Evolutionary conservation across 2,329 filamentous ascomycete species (phyloP).

Genomic region (Scedosporium boydii): DNA sequence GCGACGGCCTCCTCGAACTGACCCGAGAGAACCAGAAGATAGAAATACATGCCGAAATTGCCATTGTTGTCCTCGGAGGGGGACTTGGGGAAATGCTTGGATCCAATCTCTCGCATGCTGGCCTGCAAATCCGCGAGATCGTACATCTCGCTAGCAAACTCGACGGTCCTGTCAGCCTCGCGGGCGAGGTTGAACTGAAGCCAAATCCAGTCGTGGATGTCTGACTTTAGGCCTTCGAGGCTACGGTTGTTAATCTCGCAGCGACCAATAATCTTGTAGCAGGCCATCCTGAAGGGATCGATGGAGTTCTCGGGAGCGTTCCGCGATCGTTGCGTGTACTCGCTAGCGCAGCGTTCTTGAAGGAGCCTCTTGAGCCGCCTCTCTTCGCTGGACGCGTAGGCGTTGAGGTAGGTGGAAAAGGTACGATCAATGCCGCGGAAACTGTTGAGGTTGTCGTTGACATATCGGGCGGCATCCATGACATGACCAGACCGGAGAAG

Average conservation of each 20-base stretch:
- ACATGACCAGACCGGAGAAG: slow-evolving; percentile 78
- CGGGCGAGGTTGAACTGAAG: slow-evolving; percentile 61
- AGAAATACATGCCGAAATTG: slow-evolving; percentile 84
- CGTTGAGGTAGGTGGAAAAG: slow-evolving; percentile 79
- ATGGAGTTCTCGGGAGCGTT: slow-evolving; percentile 80
- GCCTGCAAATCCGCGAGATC: slow-evolving; percentile 60
- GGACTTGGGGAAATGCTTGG: slow-evolving; percentile 80
- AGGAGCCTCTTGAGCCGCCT: slow-evolving; percentile 68
- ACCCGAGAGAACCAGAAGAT: slow-evolving; percentile 79
- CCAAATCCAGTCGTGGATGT: slow-evolving; percentile 65
- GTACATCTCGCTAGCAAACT: slow-evolving; percentile 58
- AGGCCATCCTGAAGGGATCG: slow-evolving; percentile 92
- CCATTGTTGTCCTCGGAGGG: slow-evolving; percentile 56
- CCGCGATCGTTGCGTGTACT: slow-evolving; percentile 76
- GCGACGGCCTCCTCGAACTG: slow-evolving; percentile 91
- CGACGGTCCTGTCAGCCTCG: slow-evolving; percentile 52
- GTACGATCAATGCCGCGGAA: slow-evolving; percentile 88
- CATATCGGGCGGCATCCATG: slow-evolving; percentile 76
- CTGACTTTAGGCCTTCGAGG: slow-evolving; percentile 52
- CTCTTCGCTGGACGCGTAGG: slow-evolving; percentile 69
- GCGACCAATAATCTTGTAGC: slow-evolving; percentile 93
- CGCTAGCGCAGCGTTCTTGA: slow-evolving; percentile 79
- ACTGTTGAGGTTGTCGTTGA: slow-evolving; percentile 65
- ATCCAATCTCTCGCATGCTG: slow-evolving; percentile 79
- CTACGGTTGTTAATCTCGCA: slow-evolving; percentile 57